Evolutionary conservation across 208 protist species (phyloP), one percentile per base, ranked within the genome.

Genomic region (Sergeia podlipaevii): DNA sequence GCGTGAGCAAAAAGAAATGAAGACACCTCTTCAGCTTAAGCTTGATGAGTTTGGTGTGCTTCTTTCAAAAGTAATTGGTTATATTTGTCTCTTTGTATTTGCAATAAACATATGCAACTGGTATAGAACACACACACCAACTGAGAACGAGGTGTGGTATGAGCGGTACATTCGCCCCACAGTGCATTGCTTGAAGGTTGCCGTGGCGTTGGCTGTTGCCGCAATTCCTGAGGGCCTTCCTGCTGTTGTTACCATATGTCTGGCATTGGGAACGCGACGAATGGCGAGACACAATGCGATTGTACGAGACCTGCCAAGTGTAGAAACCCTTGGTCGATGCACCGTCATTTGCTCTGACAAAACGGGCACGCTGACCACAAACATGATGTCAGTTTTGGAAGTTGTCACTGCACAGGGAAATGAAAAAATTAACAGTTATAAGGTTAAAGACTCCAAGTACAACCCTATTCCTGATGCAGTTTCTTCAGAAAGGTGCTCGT

Each of bases 331-430:
- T 10, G 98, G 98, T 20, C 92, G 94, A 43, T 98, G 91, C 55
- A 97, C 95, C 18, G 91, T 98, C 8, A 99, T 99, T 63, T 99
- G 97, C 78, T 97, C 89, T 5, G 98, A 99, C 75, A 99, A 99
- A 74, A 99, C 98, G 3, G 98, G 98, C 10, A 99, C 98, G 0
- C 80, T 99, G 28, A 99, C 98, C 8, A 98, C 91, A 11, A 99
- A 99, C 68, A 88, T 96, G 68, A 99, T 99, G 97, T 89, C 91
- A 13, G 95, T 98, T 8, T 24, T 72, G 15, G 46, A 89, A 17
- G 63, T 92, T 3, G 64, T 71, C 24, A 93, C 86, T 1, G 17
- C 85, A 7, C 39, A 66, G 1, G 1, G 37, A 0, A 17, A 59
- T 24, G 42, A 32, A 4, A 53, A 32, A 0, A 2, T 68, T 1